phyloP scores from a whole-genome alignment of 257 asterid genomes.

The Euphrasia confusa region DNA sequence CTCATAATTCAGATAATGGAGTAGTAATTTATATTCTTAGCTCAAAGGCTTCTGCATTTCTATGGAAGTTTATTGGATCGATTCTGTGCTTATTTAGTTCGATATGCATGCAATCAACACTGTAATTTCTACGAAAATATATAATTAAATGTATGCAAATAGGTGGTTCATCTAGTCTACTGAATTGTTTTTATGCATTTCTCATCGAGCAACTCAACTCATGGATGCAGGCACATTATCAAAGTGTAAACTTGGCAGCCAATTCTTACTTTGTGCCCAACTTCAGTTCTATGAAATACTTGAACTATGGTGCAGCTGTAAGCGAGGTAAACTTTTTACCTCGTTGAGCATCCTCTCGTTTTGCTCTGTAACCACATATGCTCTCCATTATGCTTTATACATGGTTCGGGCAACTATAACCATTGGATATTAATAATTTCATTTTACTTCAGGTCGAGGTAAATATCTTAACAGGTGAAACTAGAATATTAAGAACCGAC shows the following conservation, averaged over 20 bases:
- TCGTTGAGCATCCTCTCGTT: background rate
- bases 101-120: background rate
- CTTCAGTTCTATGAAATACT: background rate
- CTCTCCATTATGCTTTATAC: background rate
- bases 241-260: slow-evolving; percentile 22
- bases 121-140: background rate
- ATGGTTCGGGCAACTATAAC: background rate
- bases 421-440: background rate
- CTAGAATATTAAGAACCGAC: slow-evolving; percentile 45
- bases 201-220: background rate
- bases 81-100: background rate
- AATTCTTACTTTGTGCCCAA: slow-evolving; percentile 9
- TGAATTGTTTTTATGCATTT: background rate
- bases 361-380: background rate
- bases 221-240: slow-evolving; percentile 22
- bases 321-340: slow-evolving; percentile 45
- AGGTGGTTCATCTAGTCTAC: background rate
- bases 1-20: no score
- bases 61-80: background rate
- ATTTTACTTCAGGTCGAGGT: slow-evolving; percentile 49
- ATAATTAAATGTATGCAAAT: background rate
- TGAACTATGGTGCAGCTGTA: slow-evolving; percentile 27
- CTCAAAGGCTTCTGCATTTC: background rate
- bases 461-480: slow-evolving; percentile 58
- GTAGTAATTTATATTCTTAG: background rate